These are phyloP conservation scores for Zangia roseola DNA, from an alignment of 768 basidiomycete species.

Conservation along the genomic window DNA sequence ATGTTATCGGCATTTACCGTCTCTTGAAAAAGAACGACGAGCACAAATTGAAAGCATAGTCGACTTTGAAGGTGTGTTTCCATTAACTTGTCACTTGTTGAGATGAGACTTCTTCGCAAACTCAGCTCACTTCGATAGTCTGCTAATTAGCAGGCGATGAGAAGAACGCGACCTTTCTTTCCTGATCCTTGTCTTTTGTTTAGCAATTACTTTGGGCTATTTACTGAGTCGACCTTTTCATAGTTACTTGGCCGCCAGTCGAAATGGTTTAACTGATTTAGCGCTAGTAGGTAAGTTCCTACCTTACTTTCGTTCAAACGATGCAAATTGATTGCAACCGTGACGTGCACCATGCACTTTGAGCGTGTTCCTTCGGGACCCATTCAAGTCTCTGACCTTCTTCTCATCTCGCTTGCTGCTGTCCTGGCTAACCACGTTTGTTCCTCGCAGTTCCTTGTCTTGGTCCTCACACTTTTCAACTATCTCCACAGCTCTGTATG, in stretches of 20 bases:
- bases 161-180: constrained; percentile 45
- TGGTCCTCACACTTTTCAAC: not conserved
- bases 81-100: not conserved
- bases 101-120: constrained; percentile 39
- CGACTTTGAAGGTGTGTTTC: not conserved
- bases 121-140: constrained; percentile 70
- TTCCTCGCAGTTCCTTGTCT: not conserved
- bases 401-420: not conserved
- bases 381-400: constrained; percentile 78
- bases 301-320: constrained; percentile 26
- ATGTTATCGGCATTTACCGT: constrained; percentile 3
- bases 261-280: no score
- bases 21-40: not conserved
- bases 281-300: constrained; percentile 13
- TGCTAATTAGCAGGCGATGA: constrained; percentile 47
- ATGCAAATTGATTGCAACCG: constrained; percentile 48
- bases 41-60: no score
- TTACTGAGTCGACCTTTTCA: constrained; percentile 2
- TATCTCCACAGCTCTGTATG: constrained; percentile 1
- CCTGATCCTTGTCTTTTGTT: constrained; percentile 33
- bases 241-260: not conserved
- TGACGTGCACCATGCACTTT: constrained; percentile 59
- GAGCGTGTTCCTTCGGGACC: constrained; percentile 68
- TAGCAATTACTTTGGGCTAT: not conserved
- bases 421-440: constrained; percentile 17